phyloP scores from a whole-genome alignment of 176 grass and related monocot species.

The Musa acuminata region DNA sequence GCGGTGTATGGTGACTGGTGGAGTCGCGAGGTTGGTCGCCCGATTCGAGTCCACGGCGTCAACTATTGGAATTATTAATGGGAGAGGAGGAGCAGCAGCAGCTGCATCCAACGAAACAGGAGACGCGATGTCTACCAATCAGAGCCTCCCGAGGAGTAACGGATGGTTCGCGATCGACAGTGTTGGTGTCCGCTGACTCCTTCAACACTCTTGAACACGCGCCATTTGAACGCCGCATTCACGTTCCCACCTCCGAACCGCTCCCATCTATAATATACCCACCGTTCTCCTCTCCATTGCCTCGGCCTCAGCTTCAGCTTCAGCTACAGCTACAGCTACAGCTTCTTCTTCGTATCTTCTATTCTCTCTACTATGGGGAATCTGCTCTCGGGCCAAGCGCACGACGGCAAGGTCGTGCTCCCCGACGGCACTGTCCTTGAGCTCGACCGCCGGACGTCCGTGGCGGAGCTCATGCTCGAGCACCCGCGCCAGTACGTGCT shows the following conservation, averaged over 20 bases:
- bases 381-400: background rate
- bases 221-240: background rate
- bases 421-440: conserved; percentile 58
- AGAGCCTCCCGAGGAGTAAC: background rate
- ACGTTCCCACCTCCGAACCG: background rate
- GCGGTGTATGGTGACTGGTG: background rate
- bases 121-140: background rate
- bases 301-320: background rate
- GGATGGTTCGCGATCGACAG: too few relatives aligned
- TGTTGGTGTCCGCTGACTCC: too few relatives aligned
- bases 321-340: background rate
- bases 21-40: background rate
- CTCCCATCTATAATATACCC: background rate
- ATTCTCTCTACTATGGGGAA: background rate
- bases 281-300: background rate
- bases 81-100: background rate
- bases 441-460: conserved; percentile 59
- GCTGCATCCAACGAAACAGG: background rate
- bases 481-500: conserved; percentile 88
- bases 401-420: conserved; percentile 69
- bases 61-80: background rate
- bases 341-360: background rate
- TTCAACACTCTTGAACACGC: too few relatives aligned
- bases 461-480: conserved; percentile 92
- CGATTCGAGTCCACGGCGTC: background rate